A percentile compares a stretch with the other conserved stretches of the same genome.
Conservation (phyloP, 164 flowering plant species). For the Aristolochia fimbriata region DNA sequence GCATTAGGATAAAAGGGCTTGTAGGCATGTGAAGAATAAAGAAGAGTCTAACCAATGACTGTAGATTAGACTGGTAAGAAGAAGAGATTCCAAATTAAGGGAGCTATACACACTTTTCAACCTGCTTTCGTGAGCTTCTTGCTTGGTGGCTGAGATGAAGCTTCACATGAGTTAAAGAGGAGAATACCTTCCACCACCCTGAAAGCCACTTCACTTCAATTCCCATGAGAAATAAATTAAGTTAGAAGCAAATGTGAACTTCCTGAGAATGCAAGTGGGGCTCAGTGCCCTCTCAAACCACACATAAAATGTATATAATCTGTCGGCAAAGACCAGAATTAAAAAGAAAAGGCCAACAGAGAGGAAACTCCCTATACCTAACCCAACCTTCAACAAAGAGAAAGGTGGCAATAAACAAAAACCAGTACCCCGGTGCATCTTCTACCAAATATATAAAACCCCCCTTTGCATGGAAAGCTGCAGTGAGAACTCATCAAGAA, state of each 20-base stretch:
- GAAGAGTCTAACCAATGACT: background rate
- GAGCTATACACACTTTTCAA: too few relatives aligned
- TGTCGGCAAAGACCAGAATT: too few relatives aligned
- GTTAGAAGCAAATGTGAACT: background rate
- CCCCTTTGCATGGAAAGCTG: background rate
- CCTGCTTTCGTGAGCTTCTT: background rate
- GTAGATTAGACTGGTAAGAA: background rate
- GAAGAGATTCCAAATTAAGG: background rate
- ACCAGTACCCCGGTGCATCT: background rate
- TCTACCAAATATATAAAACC: background rate
- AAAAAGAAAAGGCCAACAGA: too few relatives aligned
- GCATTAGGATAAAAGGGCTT: background rate
- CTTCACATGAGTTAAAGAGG: background rate
- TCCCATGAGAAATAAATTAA: background rate
- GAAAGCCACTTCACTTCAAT: background rate
- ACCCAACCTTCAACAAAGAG: background rate
- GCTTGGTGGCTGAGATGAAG: background rate
- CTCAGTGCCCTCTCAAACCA: too few relatives aligned
- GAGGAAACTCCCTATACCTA: background rate
- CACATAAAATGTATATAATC: too few relatives aligned
- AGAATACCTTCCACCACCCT: background rate
- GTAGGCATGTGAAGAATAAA: slow-evolving; percentile 6
- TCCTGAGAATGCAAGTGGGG: background rate
- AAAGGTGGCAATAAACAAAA: background rate
- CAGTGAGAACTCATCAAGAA: too few relatives aligned